Evolutionary conservation across 2,329 filamentous ascomycete genomes (phyloP).

Genomic region (Fusarium redolens): DNA sequence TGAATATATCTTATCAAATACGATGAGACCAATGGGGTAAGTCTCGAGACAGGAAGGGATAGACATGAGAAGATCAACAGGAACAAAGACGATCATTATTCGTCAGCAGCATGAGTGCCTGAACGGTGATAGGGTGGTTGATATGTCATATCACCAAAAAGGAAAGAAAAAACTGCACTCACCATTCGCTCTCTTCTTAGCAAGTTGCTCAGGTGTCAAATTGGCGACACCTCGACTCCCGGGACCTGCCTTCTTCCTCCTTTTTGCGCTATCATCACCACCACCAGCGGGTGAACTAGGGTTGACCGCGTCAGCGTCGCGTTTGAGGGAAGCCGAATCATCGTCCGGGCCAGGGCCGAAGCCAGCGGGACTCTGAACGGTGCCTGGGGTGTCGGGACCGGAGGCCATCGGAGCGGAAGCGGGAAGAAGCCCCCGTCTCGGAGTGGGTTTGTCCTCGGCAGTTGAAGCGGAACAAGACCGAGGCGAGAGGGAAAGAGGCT

Average conservation of each 20-base stretch:
- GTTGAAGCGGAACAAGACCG: slow-evolving; percentile 1
- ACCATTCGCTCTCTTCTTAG: slow-evolving; percentile 73
- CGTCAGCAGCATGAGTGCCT: background rate
- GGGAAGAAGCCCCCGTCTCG: slow-evolving; percentile 13
- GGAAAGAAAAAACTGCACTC: slow-evolving; percentile 42
- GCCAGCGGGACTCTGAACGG: slow-evolving; percentile 33
- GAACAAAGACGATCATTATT: background rate
- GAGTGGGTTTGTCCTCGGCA: slow-evolving; percentile 29
- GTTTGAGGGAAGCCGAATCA: slow-evolving; percentile 32
- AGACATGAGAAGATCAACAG: background rate
- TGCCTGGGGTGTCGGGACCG: slow-evolving; percentile 36
- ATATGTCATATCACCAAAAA: background rate
- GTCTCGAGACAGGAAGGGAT: slow-evolving; percentile 5
- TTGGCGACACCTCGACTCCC: slow-evolving; percentile 67
- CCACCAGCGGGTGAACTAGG: slow-evolving; percentile 32
- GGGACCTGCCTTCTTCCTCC: slow-evolving; percentile 59
- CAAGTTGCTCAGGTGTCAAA: slow-evolving; percentile 78
- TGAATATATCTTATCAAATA: slow-evolving; percentile 8
- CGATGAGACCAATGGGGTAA: background rate
- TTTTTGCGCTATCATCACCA: slow-evolving; percentile 52
- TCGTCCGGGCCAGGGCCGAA: slow-evolving; percentile 17
- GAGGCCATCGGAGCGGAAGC: slow-evolving; percentile 35
- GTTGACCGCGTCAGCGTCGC: slow-evolving; percentile 37
- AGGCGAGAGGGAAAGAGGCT: slow-evolving; percentile 8
- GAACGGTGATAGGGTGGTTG: background rate